phyloP scores from a whole-genome alignment of 2,329 filamentous ascomycete genomes.

The Bipolaris sorokiniana region DNA sequence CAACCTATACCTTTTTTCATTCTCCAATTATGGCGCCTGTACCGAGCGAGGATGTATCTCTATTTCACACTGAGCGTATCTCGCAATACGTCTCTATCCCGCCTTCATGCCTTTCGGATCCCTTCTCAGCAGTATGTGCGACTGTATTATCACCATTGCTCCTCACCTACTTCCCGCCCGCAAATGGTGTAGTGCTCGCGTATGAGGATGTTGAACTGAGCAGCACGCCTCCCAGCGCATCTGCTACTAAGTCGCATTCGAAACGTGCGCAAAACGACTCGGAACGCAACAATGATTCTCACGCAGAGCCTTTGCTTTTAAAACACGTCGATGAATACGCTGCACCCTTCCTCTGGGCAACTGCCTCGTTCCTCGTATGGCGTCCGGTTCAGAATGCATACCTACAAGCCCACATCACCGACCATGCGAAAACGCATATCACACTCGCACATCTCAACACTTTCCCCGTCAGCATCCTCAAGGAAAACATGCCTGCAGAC shows the following conservation, averaged over 20 bases:
- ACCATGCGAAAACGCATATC: slow-evolving; percentile 87
- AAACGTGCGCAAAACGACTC: slow-evolving; percentile 16
- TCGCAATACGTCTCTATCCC: slow-evolving; percentile 81
- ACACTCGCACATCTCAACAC: slow-evolving; percentile 88
- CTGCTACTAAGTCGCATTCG: slow-evolving; percentile 9
- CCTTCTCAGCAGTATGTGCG: slow-evolving; percentile 72
- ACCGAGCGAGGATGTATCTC: slow-evolving; percentile 19
- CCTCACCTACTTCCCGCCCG: slow-evolving; percentile 75
- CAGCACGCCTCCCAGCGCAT: slow-evolving; percentile 55
- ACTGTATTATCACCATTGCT: slow-evolving; percentile 78
- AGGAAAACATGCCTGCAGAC: slow-evolving; percentile 71
- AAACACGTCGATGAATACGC: slow-evolving; percentile 70
- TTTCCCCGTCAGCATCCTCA: slow-evolving; percentile 88
- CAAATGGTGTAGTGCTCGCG: slow-evolving; percentile 75
- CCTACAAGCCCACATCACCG: slow-evolving; percentile 81
- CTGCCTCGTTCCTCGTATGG: slow-evolving; percentile 84
- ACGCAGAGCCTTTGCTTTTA: slow-evolving; percentile 25
- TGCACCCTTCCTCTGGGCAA: slow-evolving; percentile 85
- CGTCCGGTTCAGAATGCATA: slow-evolving; percentile 73
- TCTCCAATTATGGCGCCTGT: slow-evolving; percentile 36
- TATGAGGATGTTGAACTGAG: slow-evolving; percentile 73
- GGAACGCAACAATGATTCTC: slow-evolving; percentile 4
- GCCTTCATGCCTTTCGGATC: slow-evolving; percentile 71
- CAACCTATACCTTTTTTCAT: not conserved
- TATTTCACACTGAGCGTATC: slow-evolving; percentile 79